Evolutionary conservation across 2,329 filamentous ascomycete genomes (phyloP), one percentile per base, ranked within the genome.

Genomic region (Cercospora zeae-maydis): DNA sequence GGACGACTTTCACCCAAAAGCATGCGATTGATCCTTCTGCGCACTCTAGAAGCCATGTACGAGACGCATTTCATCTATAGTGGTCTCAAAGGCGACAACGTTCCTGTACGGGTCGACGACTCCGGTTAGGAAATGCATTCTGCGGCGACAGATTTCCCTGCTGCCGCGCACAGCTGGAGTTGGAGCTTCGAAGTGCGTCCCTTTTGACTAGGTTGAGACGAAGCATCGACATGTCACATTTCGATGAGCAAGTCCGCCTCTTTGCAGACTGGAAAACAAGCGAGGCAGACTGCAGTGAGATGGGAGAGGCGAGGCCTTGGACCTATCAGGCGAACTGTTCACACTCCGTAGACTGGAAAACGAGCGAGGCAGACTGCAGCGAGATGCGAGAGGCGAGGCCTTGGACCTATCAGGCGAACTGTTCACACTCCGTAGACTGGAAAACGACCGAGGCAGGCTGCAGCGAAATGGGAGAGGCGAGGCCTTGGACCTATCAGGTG

Each of bases 341-440:
- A n/a, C n/a, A n/a, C 80, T 86, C 98, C 63, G 95, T 93, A 0
- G 95, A 99, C 78, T 99, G 95, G 95, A 90, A 95, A 76, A 92
- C 91, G 0, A 86, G 85, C 14, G 84, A 89, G 24, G 88, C 92
- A 58, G 95, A 99, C 77, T 99, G 95, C 76, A 89, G 91, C 16
- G 95, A 99, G 81, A 96, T 98, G 85, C 89, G 93, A 52, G 93
- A 99, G 78, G 85, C 92, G 61, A 85, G 93, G 0, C 92, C 93
- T 0, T 99, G 95, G 95, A 98, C 93, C 1, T 97, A 92, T 81
- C 95, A n/a, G n/a, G n/a, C n/a, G n/a, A n/a, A n/a, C n/a, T n/a
- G n/a, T n/a, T n/a, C n/a, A n/a, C n/a, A n/a, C 80, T 86, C 98
- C 63, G 95, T 93, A 0, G 95, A 99, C 78, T 99, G 95, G 95